Evolutionary conservation across 164 flowering plant genomes (phyloP).

Genomic region (Vitis amurensis): DNA sequence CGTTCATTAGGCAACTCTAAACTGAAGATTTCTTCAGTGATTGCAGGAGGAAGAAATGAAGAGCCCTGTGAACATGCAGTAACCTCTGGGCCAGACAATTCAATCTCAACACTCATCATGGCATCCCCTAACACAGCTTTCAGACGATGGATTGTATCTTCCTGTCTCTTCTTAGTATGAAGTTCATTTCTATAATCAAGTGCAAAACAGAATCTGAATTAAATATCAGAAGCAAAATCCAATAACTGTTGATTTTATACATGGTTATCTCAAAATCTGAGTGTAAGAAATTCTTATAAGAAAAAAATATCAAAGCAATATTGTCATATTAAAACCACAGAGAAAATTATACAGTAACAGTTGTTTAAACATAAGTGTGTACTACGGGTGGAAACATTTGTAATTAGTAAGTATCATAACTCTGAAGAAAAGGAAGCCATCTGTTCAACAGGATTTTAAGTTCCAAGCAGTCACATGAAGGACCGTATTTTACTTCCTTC

Average conservation of each 20-base stretch:
- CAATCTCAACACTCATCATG: constrained; percentile 63
- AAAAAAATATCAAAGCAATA: too few relatives aligned
- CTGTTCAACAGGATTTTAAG: too few relatives aligned
- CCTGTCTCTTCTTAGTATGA: constrained; percentile 61
- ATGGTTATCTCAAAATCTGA: background rate
- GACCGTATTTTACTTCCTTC: too few relatives aligned
- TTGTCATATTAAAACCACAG: too few relatives aligned
- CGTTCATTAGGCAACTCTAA: constrained; percentile 34
- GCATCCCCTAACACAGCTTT: constrained; percentile 50
- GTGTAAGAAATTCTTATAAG: too few relatives aligned
- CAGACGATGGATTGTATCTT: constrained; percentile 45
- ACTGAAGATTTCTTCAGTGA: constrained; percentile 48
- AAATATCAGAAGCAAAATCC: background rate
- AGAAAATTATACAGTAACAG: too few relatives aligned
- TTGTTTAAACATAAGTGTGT: too few relatives aligned
- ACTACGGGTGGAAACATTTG: too few relatives aligned
- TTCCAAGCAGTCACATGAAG: too few relatives aligned
- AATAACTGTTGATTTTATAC: too few relatives aligned
- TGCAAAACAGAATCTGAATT: background rate
- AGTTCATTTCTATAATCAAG: constrained; percentile 54
- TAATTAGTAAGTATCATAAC: too few relatives aligned
- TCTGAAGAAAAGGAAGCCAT: too few relatives aligned
- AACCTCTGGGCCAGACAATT: constrained; percentile 45
- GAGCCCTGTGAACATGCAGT: constrained; percentile 51
- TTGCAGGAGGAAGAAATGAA: constrained; percentile 45